Evolutionary conservation across 2,329 filamentous ascomycete species (phyloP).

Genomic region (Camillea tinctor): DNA sequence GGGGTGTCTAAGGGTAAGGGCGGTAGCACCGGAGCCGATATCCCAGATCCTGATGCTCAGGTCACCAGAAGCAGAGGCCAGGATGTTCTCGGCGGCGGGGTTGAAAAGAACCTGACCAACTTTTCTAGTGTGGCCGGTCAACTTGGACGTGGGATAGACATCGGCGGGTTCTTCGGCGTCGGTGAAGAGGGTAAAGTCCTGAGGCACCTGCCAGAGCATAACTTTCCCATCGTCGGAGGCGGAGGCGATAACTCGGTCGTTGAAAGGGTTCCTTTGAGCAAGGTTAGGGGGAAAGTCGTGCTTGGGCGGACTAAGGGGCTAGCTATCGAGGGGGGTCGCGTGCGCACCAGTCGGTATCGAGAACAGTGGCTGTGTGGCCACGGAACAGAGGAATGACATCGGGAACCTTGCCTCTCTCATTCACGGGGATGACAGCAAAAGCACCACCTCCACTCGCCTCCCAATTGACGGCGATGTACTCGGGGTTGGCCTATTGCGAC

Average conservation of each 20-base stretch:
- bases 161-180: conserved; percentile 83
- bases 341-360: conserved; percentile 92
- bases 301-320: conserved; percentile 8
- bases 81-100: conserved; percentile 89
- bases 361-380: conserved; percentile 90
- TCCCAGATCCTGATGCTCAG: conserved; percentile 97
- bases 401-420: conserved; percentile 85
- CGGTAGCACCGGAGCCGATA: conserved; percentile 72
- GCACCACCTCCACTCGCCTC: conserved; percentile 93
- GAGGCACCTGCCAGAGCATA: conserved; percentile 92
- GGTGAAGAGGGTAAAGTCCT: conserved; percentile 79
- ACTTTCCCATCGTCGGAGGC: conserved; percentile 97
- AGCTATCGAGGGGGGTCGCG: conserved; percentile 18
- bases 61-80: conserved; percentile 93
- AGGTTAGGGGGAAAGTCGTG: conserved; percentile 29
- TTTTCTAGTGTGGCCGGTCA: conserved; percentile 89
- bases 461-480: conserved; percentile 98
- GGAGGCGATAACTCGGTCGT: conserved; percentile 88
- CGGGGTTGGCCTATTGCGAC: conserved; percentile 75
- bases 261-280: conserved; percentile 80
- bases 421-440: conserved; percentile 90
- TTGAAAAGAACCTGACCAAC: conserved; percentile 98
- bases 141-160: conserved; percentile 75
- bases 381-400: conserved; percentile 94
- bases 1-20: conserved; percentile 75